Evolutionary conservation across 2,329 filamentous ascomycete genomes (phyloP).

Genomic region (Verruconis gallopava): DNA sequence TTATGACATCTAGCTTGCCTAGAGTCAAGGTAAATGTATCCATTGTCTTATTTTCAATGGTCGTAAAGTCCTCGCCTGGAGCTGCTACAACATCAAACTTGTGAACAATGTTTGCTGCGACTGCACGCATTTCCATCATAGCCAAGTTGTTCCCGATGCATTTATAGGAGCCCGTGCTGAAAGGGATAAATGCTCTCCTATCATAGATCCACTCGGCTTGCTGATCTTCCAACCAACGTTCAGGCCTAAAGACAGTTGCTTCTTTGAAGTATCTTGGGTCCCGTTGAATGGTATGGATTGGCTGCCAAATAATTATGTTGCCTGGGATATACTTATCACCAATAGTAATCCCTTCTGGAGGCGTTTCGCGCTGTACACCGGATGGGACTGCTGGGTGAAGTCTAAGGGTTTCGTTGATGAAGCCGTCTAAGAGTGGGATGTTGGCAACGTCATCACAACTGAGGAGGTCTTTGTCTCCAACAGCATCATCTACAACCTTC

Average conservation of each 20-base stretch:
- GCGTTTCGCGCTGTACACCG: not conserved
- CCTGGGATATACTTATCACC: not conserved
- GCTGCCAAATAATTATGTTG: slow-evolving; percentile 1
- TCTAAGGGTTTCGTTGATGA: slow-evolving; percentile 5
- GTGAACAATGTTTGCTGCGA: slow-evolving; percentile 1
- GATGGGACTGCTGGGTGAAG: not conserved
- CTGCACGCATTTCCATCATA: slow-evolving; percentile 4
- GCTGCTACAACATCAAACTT: slow-evolving; percentile 2
- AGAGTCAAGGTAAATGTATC: slow-evolving; percentile 4
- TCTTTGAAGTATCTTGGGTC: slow-evolving; percentile 1
- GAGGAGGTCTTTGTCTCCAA: slow-evolving; percentile 2
- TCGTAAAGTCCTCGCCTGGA: not conserved
- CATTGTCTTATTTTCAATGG: slow-evolving; percentile 4
- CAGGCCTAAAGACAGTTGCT: not conserved
- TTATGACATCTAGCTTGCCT: not conserved
- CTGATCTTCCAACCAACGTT: not conserved
- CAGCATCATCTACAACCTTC: not conserved
- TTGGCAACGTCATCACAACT: slow-evolving; percentile 21
- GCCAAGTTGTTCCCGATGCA: slow-evolving; percentile 2
- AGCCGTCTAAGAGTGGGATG: slow-evolving; percentile 25
- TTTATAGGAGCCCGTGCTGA: slow-evolving; percentile 1
- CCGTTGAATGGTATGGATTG: slow-evolving; percentile 2
- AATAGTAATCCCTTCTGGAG: slow-evolving; percentile 3
- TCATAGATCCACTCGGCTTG: slow-evolving; percentile 1
- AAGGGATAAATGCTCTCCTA: slow-evolving; percentile 2